Percentiles rank a stretch among this genome's conserved stretches.
Evolutionary conservation across 2,329 filamentous ascomycete species (phyloP).

Genomic region (Ophiostoma triangulosporum): DNA sequence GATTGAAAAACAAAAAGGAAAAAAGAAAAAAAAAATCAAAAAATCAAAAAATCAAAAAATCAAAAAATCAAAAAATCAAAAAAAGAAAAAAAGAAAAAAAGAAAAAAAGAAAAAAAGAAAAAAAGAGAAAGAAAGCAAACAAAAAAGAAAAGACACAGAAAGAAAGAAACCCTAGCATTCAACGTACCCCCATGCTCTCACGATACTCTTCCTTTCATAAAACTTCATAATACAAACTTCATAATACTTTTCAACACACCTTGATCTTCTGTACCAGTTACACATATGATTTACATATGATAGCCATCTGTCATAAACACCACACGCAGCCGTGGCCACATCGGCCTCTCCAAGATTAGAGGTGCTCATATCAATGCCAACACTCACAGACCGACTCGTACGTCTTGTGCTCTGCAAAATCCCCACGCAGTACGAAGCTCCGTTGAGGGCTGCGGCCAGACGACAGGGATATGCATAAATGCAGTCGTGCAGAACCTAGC

Average conservation of each 20-base stretch:
- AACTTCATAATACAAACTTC: too few species aligned
- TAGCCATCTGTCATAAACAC: not conserved
- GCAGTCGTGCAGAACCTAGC: conserved; percentile 30
- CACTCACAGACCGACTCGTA: too few species aligned
- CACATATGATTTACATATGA: too few species aligned
- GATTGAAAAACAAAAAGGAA: not conserved
- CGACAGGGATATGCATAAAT: conserved; percentile 30
- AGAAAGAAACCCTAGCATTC: not conserved
- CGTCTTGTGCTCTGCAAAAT: too few species aligned
- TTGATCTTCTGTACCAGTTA: too few species aligned
- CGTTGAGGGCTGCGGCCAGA: conserved; percentile 10
- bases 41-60: too few species aligned
- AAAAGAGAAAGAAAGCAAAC: too few species aligned
- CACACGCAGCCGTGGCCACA: not conserved
- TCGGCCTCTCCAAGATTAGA: not conserved
- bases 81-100: not conserved
- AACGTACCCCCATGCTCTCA: too few species aligned
- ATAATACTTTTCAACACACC: too few species aligned
- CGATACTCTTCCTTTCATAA: too few species aligned
- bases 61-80: not conserved
- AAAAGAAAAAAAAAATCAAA: not conserved
- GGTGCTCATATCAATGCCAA: conserved; percentile 1
- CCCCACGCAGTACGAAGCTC: too few species aligned
- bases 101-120: not conserved
- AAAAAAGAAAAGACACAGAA: not conserved